A percentile compares a stretch with the other conserved stretches of the same genome.
Evolutionary conservation across 805 yeast species (phyloP).

Genomic region (Cyberlindnera veronae): DNA sequence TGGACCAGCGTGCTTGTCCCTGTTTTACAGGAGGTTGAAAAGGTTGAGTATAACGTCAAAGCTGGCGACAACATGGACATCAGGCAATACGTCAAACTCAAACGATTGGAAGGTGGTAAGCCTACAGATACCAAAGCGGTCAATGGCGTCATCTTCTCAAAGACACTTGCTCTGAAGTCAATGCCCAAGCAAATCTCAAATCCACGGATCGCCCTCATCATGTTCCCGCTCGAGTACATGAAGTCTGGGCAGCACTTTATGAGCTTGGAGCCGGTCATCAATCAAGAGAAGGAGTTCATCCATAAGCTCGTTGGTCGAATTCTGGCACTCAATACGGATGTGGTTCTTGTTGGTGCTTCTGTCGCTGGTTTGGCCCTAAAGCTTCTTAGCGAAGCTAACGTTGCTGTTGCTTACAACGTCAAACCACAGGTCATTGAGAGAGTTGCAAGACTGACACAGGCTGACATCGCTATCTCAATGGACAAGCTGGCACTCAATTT

Average conservation of each 20-base stretch:
- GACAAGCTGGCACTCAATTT: slow-evolving; percentile 76
- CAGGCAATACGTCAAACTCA: slow-evolving; percentile 84
- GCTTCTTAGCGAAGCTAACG: slow-evolving; percentile 65
- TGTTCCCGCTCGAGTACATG: slow-evolving; percentile 86
- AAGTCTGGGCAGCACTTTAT: slow-evolving; percentile 75
- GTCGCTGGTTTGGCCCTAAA: slow-evolving; percentile 81
- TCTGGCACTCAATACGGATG: slow-evolving; percentile 69
- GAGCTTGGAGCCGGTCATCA: slow-evolving; percentile 76
- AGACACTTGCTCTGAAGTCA: slow-evolving; percentile 69
- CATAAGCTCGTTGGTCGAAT: slow-evolving; percentile 78
- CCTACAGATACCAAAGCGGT: slow-evolving; percentile 57
- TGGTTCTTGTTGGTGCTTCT: slow-evolving; percentile 73
- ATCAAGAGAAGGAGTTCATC: slow-evolving; percentile 84
- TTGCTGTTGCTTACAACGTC: slow-evolving; percentile 77
- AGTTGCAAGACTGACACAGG: slow-evolving; percentile 72
- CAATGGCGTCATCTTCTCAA: slow-evolving; percentile 83
- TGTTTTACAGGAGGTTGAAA: slow-evolving; percentile 52
- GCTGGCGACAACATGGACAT: slow-evolving; percentile 78
- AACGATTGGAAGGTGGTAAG: slow-evolving; percentile 74
- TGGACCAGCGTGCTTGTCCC: slow-evolving; percentile 59
- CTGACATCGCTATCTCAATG: slow-evolving; percentile 81
- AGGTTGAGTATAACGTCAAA: slow-evolving; percentile 54
- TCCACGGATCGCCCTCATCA: slow-evolving; percentile 77
- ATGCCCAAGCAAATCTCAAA: slow-evolving; percentile 64
- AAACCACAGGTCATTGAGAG: slow-evolving; percentile 80